These are phyloP conservation scores for Pythium utonaiense DNA, from an alignment of 352 stramenopile genomes.

Conservation along the genomic window DNA sequence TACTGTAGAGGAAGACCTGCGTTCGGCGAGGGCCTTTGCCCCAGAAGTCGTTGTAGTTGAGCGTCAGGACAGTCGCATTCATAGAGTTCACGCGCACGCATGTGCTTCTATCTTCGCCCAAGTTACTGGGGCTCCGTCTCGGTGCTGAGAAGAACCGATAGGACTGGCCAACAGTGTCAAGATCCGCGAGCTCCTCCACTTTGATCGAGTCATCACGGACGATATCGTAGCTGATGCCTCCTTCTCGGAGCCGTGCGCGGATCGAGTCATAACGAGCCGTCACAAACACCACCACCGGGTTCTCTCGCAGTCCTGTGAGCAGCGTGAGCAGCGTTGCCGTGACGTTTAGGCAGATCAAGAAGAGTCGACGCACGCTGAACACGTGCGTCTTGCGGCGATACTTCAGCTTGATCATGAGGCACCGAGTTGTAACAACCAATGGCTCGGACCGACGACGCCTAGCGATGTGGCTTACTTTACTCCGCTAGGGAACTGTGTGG, in stretches of 20 bases:
- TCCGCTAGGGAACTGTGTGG: too few species aligned
- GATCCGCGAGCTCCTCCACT: conserved; percentile 20
- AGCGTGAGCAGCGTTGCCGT: conserved; percentile 18
- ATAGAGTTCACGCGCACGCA: conserved; percentile 35
- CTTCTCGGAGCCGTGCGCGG: conserved; percentile 15
- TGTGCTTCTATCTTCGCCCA: conserved; percentile 27
- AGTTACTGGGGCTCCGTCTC: conserved; percentile 15
- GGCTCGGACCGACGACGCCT: too few species aligned
- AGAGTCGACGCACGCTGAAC: conserved; percentile 6
- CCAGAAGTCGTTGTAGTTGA: conserved; percentile 37
- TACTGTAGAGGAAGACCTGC: conserved; percentile 32
- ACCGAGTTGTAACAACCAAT: neutral
- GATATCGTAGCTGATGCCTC: conserved; percentile 30
- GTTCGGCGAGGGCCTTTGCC: conserved; percentile 26
- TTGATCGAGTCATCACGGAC: conserved; percentile 13
- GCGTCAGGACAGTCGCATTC: conserved; percentile 28
- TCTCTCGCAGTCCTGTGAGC: conserved; percentile 22
- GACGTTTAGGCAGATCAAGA: conserved; percentile 17
- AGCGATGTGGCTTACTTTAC: too few species aligned
- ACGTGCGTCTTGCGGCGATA: conserved; percentile 2
- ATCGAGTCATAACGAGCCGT: conserved; percentile 20
- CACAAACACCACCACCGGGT: conserved; percentile 21
- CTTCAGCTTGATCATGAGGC: conserved; percentile 1
- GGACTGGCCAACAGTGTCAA: conserved; percentile 24
- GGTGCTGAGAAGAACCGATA: conserved; percentile 30